Evolutionary conservation across 345 rosid species (phyloP), one percentile per base, ranked within the genome.

Genomic region (Citrus maxima): DNA sequence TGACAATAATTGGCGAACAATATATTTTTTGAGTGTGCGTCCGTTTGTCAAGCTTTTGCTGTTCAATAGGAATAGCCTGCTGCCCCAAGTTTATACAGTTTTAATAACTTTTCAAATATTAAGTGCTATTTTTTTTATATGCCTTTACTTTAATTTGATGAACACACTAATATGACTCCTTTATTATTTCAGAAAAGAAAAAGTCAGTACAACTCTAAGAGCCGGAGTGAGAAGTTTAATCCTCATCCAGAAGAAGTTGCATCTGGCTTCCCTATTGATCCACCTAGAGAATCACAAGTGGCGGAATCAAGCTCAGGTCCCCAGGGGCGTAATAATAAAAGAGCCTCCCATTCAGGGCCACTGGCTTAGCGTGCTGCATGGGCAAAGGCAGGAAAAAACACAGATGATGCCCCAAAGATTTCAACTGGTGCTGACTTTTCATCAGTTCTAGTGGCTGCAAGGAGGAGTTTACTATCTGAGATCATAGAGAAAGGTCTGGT

Each of bases 201-300:
- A 81, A 85, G 84, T 78, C 97, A 90, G 67, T 77, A 92, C 74
- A 84, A 70, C 82, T 88, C 92, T 49, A 93, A 92, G 90, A 94
- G 99, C 87, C 86, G 97, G 49, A 96, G 98, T 78, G 99, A 96
- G 93, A 94, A 88, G 86, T 94, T 96, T 79, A 93, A 96, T 84
- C 97, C 98, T 75, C 92, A 94, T 88, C 97, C 89, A 40, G 99
- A 93, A 86, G 99, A 96, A 79, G 97, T 87, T 80, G 99, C 99
- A 61, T 96, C 99, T 42, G 98, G 99, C 68, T 96, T 96, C 83
- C 99, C 99, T 10, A 91, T 96, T 6, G 99, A 96, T 79, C 99
- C 99, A 34, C 98, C 98, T 69, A 91, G 97, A 82, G 83, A 91
- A 70, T 91, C 99, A 54, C 99, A 94, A 74, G 92, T 84, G 32